Evolutionary conservation across 2,329 filamentous ascomycete genomes (phyloP), one percentile per base, ranked within the genome.

Genomic region (Helotiales sp.): DNA sequence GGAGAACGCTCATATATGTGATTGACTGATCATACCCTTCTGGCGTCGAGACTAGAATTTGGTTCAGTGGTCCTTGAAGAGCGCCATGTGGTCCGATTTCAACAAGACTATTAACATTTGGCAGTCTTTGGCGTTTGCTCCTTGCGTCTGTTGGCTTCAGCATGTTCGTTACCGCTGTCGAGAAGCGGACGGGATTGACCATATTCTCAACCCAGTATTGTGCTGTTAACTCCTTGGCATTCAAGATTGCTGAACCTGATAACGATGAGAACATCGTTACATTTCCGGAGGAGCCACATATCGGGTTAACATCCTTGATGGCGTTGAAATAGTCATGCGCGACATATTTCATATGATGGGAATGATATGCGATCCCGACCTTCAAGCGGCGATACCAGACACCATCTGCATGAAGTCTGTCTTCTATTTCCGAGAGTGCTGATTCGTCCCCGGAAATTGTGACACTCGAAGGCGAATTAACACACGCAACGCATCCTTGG

Each of bases 141-240:
- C 33, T 22, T 27, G 33, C 19, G 6, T 22, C 49, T 29, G 4
- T 30, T 17, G 40, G 49, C n/a, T 31, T 40, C 5, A 52, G 22
- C 13, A 42, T 58, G 5, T n/a, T 36, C n/a, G 29, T 47, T 2
- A 60, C 27, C 25, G 58, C 50, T 34, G 51, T 19, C 8, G 44
- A 49, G 56, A 77, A 81, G 7, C 72, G 68, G 12, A 81, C 79
- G 1, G 72, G 72, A 1, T 72, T 75, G 0, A 74, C 69, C 65
- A 81, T 65, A 54, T 81, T 81, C 4, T 67, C 62, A 2, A 69
- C 67, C 79, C 79, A 81, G 61, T 81, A 81, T 0, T 60, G 46
- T 0, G 66, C 63, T 19, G 66, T 63, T 1, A 76, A 60, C 5
- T 44, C 42, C 27, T 17, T 13, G 9, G 17, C 27, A 10, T 31